Evolutionary conservation across 208 protist species (phyloP).

Genomic region (Leishmania guyanensis): DNA sequence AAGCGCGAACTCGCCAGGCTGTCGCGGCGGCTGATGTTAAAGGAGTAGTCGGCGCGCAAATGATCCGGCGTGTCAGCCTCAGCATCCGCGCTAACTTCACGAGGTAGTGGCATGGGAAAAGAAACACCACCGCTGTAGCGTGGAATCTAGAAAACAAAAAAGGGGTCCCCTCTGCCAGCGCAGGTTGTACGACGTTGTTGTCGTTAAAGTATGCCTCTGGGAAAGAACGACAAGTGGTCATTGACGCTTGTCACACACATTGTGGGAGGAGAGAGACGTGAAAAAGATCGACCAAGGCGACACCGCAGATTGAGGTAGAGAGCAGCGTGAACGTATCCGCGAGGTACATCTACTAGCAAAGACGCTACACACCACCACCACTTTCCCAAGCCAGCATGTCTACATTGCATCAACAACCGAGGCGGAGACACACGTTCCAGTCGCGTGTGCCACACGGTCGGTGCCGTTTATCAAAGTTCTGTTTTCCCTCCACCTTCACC

Average conservation of each 20-base stretch:
- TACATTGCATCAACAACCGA: neutral
- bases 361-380: neutral
- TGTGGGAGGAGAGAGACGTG: neutral
- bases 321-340: neutral
- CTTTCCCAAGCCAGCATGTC: neutral
- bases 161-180: neutral
- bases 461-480: neutral
- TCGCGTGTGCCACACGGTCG: neutral
- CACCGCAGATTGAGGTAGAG: neutral
- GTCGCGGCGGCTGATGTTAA: constrained; percentile 36
- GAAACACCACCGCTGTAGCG: neutral
- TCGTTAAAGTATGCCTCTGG: neutral
- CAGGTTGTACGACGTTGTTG: neutral
- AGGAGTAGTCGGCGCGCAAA: constrained; percentile 31
- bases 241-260: neutral
- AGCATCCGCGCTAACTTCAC: neutral
- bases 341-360: neutral
- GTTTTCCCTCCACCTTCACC: neutral
- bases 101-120: constrained; percentile 13
- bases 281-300: neutral
- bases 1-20: constrained; percentile 62
- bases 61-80: constrained; percentile 28
- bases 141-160: neutral
- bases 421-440: neutral
- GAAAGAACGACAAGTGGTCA: neutral